Base-by-base conservation (phyloP, 2,329 filamentous ascomycete genomes). In the Fusarium penzigii region DNA sequence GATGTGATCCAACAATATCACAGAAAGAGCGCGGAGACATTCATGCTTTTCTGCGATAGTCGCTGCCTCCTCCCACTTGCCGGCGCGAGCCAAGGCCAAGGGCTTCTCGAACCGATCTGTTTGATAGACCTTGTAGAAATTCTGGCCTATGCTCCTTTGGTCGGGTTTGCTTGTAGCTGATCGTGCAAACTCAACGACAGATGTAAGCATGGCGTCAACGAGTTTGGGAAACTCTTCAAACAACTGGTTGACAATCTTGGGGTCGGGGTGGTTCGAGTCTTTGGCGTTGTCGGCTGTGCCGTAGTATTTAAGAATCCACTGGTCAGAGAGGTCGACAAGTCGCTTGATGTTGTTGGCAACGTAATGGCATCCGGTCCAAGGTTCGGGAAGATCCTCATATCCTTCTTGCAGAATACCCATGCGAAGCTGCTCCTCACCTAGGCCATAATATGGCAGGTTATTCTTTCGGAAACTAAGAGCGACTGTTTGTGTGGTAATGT, bases 361-460 rank as follows among this genome's bases (percentile, higher is more conserved):
- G 57, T 79, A 83, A 41, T 75, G 71, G 59, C 82, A 84, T 14
- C 90, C 92, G 1, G 92, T 97, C 94, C 94, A 99, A 42, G 92
- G 89, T 53, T 90, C 86, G 0, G 88, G 83, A 9, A 97, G 78
- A 11, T 80, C 83, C 17, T 86, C 80, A 65, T 91, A 92, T 42
- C 83, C 82, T 14, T 79, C 74, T 2, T 75, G 73, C 10, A 90
- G 71, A 20, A 90, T 81, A 7, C 87, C 87, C 58, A 87, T 76
- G 44, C 84, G 77, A 32, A 94, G 70, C 46, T 82, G 75, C 57
- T 92, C 88, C 14, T 81, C 74, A 16, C 81, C 78, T 5, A 97
- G 79, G 2, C 90, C 91, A 67, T 96, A 97, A 4, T 84, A 72
- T 2, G 76, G 73, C 12, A 88, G 77, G 62, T 93, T 88, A 36